phyloP scores from a whole-genome alignment of 176 grass and related monocot genomes.

The Sorghum bicolor region DNA sequence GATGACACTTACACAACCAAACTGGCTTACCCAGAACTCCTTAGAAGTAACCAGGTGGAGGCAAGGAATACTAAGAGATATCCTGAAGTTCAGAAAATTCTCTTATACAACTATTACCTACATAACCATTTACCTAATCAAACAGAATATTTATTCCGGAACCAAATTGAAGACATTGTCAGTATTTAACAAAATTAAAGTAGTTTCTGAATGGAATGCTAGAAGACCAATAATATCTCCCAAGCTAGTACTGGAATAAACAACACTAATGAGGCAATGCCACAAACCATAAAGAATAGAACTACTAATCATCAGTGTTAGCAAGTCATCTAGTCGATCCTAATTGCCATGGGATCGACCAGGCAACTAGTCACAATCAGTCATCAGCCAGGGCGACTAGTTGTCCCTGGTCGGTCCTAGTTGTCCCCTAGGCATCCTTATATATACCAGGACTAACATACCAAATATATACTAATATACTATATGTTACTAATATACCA shows the following conservation, averaged over 20 bases:
- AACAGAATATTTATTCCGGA: neutral
- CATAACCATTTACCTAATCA: neutral
- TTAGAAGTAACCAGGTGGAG: neutral
- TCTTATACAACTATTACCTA: neutral
- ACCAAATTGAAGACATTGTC: neutral
- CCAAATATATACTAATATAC: neutral
- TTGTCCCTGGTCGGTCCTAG: neutral
- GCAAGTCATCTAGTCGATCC: neutral
- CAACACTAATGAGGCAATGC: neutral
- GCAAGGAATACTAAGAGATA: neutral
- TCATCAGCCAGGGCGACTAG: neutral
- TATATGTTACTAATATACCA: neutral
- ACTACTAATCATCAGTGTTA: neutral
- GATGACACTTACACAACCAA: neutral
- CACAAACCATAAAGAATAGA: neutral
- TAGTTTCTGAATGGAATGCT: neutral
- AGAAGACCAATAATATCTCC: neutral
- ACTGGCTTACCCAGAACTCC: neutral
- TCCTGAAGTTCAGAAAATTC: neutral
- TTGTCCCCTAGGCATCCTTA: neutral
- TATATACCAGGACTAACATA: neutral
- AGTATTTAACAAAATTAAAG: conserved; percentile 11
- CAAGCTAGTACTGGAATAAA: neutral
- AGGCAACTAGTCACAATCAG: neutral
- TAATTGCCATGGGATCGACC: neutral